Evolutionary conservation across 352 stramenopile genomes (phyloP), one percentile per base, ranked within the genome.

Genomic region (Phytophthora fragariaefolia): DNA sequence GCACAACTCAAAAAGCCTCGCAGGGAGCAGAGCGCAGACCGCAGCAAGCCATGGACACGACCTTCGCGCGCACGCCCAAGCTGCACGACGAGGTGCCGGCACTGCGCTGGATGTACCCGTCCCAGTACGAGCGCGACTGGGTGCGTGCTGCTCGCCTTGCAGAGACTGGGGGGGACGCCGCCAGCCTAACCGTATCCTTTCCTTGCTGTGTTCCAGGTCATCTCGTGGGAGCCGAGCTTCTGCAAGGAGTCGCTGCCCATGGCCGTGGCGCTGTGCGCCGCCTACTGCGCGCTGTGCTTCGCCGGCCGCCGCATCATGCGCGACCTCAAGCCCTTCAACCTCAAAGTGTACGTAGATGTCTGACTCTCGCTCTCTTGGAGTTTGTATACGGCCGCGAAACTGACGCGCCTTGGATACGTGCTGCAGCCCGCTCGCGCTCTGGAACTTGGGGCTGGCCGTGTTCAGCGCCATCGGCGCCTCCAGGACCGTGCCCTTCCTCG

Each of bases 381-480:
- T 52, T 61, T 66, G 53, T 73, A 60, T 61, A 13, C 40, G 7
- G 28, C 0, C 30, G 6, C 42, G 52, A 69, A 69, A 69, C 45
- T 69, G 59, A 74, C 53, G 32, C n/a, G 5, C 2, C 12, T 45
- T 61, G 22, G n/a, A 57, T 64, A 52, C 38, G 20, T 42, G 60
- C 23, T 32, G 22, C 43, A 91, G 80, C 18, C 77, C 83, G 24
- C 77, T 96, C 2, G 79, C 84, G 10, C 60, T 90, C 10, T 97
- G 91, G 91, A 97, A 97, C 67, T 51, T 95, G 38, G 56, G 40
- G 4, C 70, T 97, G 1, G 80, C 84, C 17, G 62, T 63, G n/a
- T 97, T 97, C 57, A 96, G 86, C 56, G 79, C 83, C 67, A 81
- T 95, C n/a, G 91, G 91, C 17, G 73, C 79, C 26, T 57, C 89